phyloP scores from a whole-genome alignment of 441 rosid genomes.

The Raphanus hybrid region DNA sequence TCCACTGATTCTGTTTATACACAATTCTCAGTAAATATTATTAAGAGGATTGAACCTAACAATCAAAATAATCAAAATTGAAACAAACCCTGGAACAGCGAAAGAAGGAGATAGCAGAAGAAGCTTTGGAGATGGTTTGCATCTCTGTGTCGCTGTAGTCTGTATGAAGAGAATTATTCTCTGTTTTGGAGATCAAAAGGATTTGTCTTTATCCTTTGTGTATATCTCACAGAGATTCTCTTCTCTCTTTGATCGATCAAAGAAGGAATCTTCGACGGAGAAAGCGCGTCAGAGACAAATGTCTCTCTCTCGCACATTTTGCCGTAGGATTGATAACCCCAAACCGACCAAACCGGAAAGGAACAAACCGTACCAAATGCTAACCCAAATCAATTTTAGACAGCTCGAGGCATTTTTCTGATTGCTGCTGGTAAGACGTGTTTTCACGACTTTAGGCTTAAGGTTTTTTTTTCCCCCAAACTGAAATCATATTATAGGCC shows the following conservation, averaged over 20 bases:
- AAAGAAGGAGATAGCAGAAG: conserved; percentile 5
- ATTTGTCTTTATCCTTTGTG: neutral
- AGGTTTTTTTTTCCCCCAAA: too few species aligned
- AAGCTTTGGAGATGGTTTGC: conserved; percentile 6
- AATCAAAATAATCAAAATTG: neutral
- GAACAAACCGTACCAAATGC: too few species aligned
- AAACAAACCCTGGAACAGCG: conserved; percentile 1
- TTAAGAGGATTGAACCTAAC: too few species aligned
- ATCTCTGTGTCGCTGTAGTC: neutral
- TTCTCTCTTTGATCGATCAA: neutral
- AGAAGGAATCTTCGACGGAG: neutral
- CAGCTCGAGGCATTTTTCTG: too few species aligned
- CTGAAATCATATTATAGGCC: too few species aligned
- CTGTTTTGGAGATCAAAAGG: neutral
- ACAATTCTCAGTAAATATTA: too few species aligned
- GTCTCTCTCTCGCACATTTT: too few species aligned
- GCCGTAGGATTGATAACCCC: too few species aligned
- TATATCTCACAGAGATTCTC: neutral
- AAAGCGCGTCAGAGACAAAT: conserved; percentile 1
- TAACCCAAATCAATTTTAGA: too few species aligned
- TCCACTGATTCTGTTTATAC: neutral
- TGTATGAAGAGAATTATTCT: neutral
- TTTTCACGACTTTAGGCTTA: too few species aligned
- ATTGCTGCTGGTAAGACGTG: too few species aligned
- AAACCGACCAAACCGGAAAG: too few species aligned